These are phyloP conservation scores for Marsdenia floribunda DNA, from an alignment of 257 asterid species.

Conservation along the genomic window DNA sequence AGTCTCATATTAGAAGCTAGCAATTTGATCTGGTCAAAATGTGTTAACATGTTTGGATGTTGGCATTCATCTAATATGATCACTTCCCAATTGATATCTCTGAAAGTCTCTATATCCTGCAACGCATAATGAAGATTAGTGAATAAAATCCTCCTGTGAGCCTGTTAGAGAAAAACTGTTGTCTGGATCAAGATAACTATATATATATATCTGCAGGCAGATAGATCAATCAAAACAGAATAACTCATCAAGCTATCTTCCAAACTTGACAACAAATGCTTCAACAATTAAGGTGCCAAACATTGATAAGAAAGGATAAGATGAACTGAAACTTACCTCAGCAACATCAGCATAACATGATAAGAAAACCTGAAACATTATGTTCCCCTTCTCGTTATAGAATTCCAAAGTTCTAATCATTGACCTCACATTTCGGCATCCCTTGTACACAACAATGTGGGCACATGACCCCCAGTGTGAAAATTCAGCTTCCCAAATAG, in stretches of 20 bases:
- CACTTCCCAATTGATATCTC: conserved; percentile 25
- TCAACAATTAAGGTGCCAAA: neutral
- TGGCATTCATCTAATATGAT: conserved; percentile 29
- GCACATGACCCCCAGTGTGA: conserved; percentile 11
- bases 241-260: neutral
- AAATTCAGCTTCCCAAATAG: conserved; percentile 36
- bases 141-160: neutral
- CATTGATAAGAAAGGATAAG: conserved; percentile 8
- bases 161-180: neutral
- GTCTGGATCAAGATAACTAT: neutral
- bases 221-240: neutral
- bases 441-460: conserved; percentile 24
- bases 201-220: neutral
- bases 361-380: conserved; percentile 34
- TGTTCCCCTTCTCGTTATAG: conserved; percentile 21
- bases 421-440: conserved; percentile 21
- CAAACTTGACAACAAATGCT: neutral
- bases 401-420: conserved; percentile 25
- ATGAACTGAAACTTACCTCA: conserved; percentile 22
- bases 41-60: conserved; percentile 12
- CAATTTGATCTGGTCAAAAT: conserved; percentile 16
- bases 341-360: conserved; percentile 16
- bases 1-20: conserved; percentile 27
- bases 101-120: conserved; percentile 24
- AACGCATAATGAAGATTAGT: neutral